Evolutionary conservation across 2,329 filamentous ascomycete genomes (phyloP), one percentile per base, ranked within the genome.

Genomic region (Alternaria arborescens): DNA sequence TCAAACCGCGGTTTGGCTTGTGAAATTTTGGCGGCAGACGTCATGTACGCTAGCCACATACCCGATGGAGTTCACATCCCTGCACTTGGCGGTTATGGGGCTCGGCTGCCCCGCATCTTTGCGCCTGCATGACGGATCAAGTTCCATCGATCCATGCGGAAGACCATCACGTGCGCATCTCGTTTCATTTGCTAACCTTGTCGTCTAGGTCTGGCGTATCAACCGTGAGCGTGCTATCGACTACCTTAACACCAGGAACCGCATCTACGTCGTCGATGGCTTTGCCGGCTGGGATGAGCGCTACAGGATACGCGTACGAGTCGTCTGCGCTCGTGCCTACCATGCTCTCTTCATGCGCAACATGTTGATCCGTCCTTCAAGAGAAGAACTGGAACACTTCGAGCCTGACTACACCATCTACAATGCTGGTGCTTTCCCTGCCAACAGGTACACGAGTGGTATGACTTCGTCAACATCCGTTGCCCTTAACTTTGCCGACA

Each of bases 281-380:
- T 99, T 90, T 79, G 95, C 95, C 71, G 95, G 95, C 80, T 99
- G 95, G 95, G 95, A 99, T 75, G 91, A 96, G 85, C 94, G 95
- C 81, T 99, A 99, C 87, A 88, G 94, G 71, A 98, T 99, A 84
- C 92, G 90, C 76, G 95, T 99, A 75, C 94, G 95, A 77, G 94
- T 99, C 68, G 94, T 99, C 78, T 99, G 95, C 84, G 95, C 95
- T 71, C 94, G 95, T 79, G 95, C 95, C 82, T 99, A 99, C 87
- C 95, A 99, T 87, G 95, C 95, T 65, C 89, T 99, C 69, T 99
- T 99, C 89, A 99, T 99, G 95, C 92, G 94, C 79, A 99, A 99
- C 87, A 99, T 99, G 95, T 91, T 99, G 78, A 99, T 99, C 85
- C 91, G 95, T 73, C 95, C 95, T 66, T 86, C 89, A 54, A 88